Conservation (phyloP, 208 protist genomes). For the Angomonas deanei region DNA sequence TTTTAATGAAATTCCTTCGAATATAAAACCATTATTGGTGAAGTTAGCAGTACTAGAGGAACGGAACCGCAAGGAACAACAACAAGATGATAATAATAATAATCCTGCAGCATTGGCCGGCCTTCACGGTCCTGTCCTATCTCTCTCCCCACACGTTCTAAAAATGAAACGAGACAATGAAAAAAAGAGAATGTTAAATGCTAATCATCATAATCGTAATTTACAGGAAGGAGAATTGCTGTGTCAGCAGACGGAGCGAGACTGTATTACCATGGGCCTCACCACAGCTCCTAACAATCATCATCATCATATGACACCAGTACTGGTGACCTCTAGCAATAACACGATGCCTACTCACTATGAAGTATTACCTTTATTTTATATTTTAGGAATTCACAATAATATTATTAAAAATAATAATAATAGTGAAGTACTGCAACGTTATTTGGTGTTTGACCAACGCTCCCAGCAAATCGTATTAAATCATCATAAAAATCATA, state of each 20-base stretch:
- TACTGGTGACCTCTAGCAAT: neutral
- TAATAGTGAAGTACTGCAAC: neutral
- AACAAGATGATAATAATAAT: no score
- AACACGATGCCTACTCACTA: neutral
- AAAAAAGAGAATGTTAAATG: no score
- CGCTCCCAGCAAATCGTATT: neutral
- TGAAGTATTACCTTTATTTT: neutral
- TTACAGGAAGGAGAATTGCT: no score
- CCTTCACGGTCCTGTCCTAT: no score
- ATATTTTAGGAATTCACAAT: neutral
- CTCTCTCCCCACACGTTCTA: no score
- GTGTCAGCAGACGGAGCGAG: no score
- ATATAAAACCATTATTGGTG: neutral
- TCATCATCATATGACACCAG: neutral
- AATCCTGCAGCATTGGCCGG: no score
- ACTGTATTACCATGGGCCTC: no score
- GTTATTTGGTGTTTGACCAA: neutral
- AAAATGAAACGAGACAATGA: no score
- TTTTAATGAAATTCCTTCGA: constrained; percentile 4
- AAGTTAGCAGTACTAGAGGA: neutral
- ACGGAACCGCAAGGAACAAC: neutral
- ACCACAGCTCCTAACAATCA: no score
- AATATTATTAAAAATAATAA: neutral
- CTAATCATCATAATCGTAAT: no score
- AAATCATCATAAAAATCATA: neutral